phyloP scores from a whole-genome alignment of 768 basidiomycete genomes.

The Termitomyces sp. region DNA sequence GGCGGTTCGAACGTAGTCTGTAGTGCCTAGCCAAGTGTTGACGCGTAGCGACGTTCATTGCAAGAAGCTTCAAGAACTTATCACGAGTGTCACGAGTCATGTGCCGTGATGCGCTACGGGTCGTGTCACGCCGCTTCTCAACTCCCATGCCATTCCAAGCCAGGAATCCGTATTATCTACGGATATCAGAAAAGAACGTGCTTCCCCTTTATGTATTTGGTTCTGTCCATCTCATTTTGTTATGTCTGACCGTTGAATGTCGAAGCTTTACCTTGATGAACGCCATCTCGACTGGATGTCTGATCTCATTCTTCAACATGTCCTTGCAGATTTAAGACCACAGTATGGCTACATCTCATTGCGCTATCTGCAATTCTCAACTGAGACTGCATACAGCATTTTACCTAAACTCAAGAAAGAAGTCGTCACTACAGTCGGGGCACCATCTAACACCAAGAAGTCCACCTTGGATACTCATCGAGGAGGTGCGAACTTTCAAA shows the following conservation, averaged over 20 bases:
- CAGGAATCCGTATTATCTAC: conserved; percentile 78
- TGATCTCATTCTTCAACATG: conserved; percentile 70
- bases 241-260: neutral
- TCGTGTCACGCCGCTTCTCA: conserved; percentile 6
- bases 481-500: conserved; percentile 49
- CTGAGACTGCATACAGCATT: conserved; percentile 41
- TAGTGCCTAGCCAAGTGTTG: conserved; percentile 4
- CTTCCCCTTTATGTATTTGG: conserved; percentile 65
- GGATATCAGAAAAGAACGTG: conserved; percentile 65
- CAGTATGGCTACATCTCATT: conserved; percentile 31
- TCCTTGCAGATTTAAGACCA: conserved; percentile 74
- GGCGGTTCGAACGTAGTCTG: neutral
- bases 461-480: conserved; percentile 78
- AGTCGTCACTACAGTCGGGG: conserved; percentile 36
- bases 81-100: conserved; percentile 9
- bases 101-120: conserved; percentile 2
- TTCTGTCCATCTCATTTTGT: conserved; percentile 22
- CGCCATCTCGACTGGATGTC: conserved; percentile 90
- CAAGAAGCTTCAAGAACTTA: conserved; percentile 1
- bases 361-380: neutral
- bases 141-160: conserved; percentile 55
- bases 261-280: conserved; percentile 67
- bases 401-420: conserved; percentile 62
- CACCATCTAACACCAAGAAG: conserved; percentile 42
- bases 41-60: conserved; percentile 7